Evolutionary conservation across 2,329 filamentous ascomycete genomes (phyloP), one percentile per base, ranked within the genome.

Genomic region (Colletotrichum sp.): DNA sequence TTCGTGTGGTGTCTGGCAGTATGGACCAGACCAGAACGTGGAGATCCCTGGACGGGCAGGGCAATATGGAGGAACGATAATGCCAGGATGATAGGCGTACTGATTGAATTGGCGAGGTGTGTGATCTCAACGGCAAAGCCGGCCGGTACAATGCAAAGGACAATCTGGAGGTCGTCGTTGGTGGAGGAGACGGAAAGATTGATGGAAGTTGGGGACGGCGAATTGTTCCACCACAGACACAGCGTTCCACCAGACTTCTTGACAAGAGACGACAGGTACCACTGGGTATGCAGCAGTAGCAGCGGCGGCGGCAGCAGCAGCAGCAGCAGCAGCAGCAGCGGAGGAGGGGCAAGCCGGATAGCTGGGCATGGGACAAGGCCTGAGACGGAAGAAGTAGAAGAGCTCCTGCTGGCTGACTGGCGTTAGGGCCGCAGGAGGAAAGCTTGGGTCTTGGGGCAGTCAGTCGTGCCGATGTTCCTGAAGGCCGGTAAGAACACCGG

Each of bases 191-290:
- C 65, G 76, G 72, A 72, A 67, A 75, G 75, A 72, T 62, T 75
- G 76, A 72, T 72, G 75, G 71, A 74, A 72, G 66, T 76, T 66
- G 66, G 68, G 72, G 64, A 71, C 60, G 77, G 67, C 28, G 69
- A 78, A 76, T 78, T 78, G 76, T 78, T 78, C 77, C 77, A 78
- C 77, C 77, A 78, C 71, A 78, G 77, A 77, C 55, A 63, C 76
- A 36, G 75, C 66, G 75, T 72, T 77, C 71, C 72, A 78, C 67
- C 57, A 49, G 59, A 65, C 64, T 60, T 52, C 59, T 75, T 62
- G 77, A 72, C 75, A 70, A 72, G 66, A 77, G 57, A 39, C 44
- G 6, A 52, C 44, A 21, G 44, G 44, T 52, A 52, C 44, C 18
- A 12, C 39, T 49, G 5, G 16, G 39, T 12, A 49, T 49, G 39